phyloP scores from a whole-genome alignment of 2,329 filamentous ascomycete genomes.

The Talaromyces funiculosus region DNA sequence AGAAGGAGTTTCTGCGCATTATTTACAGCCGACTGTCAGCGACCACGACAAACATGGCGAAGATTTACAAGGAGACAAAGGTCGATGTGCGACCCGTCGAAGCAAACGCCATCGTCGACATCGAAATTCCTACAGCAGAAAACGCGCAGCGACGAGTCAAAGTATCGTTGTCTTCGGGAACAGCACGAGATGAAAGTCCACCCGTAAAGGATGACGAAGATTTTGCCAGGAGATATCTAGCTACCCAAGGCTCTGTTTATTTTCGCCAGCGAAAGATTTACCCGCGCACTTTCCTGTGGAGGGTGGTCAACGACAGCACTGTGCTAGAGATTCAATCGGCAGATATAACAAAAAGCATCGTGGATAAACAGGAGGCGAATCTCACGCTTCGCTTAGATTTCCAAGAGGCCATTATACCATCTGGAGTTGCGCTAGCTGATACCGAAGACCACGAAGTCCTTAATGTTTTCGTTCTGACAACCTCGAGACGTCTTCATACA shows the following conservation, averaged over 20 bases:
- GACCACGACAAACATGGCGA: conserved; percentile 51
- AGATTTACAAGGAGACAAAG: conserved; percentile 80
- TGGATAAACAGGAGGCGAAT: conserved; percentile 60
- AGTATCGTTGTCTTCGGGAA: conserved; percentile 43
- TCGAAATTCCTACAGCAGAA: conserved; percentile 55
- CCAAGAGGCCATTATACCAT: conserved; percentile 63
- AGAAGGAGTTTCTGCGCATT: conserved; percentile 18
- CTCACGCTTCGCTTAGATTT: conserved; percentile 76
- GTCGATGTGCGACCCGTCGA: conserved; percentile 72
- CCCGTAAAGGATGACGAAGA: conserved; percentile 56
- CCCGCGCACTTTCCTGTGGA: conserved; percentile 86
- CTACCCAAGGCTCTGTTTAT: conserved; percentile 74
- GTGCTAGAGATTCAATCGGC: conserved; percentile 76
- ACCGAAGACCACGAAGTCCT: conserved; percentile 70
- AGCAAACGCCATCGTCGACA: conserved; percentile 62
- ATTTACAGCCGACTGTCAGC: conserved; percentile 5
- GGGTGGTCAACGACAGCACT: conserved; percentile 72
- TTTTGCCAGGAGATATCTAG: conserved; percentile 68
- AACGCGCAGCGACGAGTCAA: conserved; percentile 42
- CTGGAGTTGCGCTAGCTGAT: conserved; percentile 79
- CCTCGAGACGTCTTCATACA: conserved; percentile 73
- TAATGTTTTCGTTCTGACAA: conserved; percentile 72
- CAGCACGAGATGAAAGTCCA: conserved; percentile 31
- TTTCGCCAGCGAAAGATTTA: conserved; percentile 70
- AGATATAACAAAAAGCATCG: conserved; percentile 67